Evolutionary conservation across 257 asterid genomes (phyloP).

Genomic region (Forsythia viridissima): DNA sequence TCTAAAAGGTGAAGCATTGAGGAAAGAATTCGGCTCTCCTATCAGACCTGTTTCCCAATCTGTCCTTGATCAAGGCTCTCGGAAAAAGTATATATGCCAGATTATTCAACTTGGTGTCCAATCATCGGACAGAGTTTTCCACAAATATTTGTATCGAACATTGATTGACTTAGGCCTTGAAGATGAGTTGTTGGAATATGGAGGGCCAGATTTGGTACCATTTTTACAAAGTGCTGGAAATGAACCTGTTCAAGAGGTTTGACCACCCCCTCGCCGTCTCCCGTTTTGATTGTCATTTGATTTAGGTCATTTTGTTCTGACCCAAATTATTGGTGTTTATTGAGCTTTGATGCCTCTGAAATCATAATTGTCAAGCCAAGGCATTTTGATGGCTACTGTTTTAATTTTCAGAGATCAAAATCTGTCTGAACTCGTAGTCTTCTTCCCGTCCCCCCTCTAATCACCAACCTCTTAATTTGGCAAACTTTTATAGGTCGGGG

Average conservation of each 20-base stretch:
- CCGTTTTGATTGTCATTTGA: constrained; percentile 10
- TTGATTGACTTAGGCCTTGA: constrained; percentile 85
- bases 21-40: constrained; percentile 87
- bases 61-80: constrained; percentile 75
- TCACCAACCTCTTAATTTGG: constrained; percentile 11
- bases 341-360: constrained; percentile 10
- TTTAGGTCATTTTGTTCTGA: constrained; percentile 10
- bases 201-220: constrained; percentile 94
- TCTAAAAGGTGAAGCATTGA: constrained; percentile 63
- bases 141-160: constrained; percentile 76
- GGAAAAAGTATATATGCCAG: constrained; percentile 77
- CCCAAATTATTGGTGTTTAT: constrained; percentile 11
- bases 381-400: constrained; percentile 6
- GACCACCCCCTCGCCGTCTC: neutral
- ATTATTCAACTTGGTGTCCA: constrained; percentile 95
- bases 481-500: constrained; percentile 44
- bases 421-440: constrained; percentile 5
- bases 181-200: constrained; percentile 87
- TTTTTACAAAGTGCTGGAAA: constrained; percentile 91
- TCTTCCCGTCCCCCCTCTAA: neutral
- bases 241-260: constrained; percentile 72
- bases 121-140: constrained; percentile 83
- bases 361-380: constrained; percentile 9
- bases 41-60: constrained; percentile 70
- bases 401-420: constrained; percentile 14